These are phyloP conservation scores for Chlorella sp. DNA, from an alignment of 139 green algal genomes.

Conservation along the genomic window DNA sequence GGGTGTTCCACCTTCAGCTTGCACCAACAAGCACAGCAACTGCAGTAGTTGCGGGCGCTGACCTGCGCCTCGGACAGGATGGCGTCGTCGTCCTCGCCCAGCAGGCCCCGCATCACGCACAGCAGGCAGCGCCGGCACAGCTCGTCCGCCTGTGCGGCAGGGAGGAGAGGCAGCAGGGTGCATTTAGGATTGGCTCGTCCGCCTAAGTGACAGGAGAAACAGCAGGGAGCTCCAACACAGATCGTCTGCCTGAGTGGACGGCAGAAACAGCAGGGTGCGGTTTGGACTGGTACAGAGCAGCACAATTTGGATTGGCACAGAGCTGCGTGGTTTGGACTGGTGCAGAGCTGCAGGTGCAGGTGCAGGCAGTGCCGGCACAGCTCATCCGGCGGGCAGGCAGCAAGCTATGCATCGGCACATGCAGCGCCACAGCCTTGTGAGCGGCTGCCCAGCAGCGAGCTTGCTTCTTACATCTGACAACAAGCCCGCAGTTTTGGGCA, in stretches of 20 bases:
- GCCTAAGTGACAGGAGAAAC: too few species aligned
- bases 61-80: conserved; percentile 23
- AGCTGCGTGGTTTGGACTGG: too few species aligned
- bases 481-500: background rate
- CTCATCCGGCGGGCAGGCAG: too few species aligned
- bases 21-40: background rate
- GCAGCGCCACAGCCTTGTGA: background rate
- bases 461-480: background rate
- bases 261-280: background rate
- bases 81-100: background rate
- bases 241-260: background rate
- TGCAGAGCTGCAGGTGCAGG: too few species aligned
- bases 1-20: background rate
- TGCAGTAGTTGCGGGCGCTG: background rate
- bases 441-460: background rate
- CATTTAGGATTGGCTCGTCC: too few species aligned
- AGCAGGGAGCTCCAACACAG: conserved; percentile 11
- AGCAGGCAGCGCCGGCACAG: conserved; percentile 25
- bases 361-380: too few species aligned
- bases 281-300: background rate
- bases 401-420: background rate
- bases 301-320: too few species aligned
- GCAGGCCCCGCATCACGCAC: conserved; percentile 10
- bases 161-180: background rate
- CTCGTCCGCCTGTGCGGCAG: conserved; percentile 6